phyloP scores from a whole-genome alignment of 371 early-diverging fungal species.

The Apophysomyces trapeziformis region DNA sequence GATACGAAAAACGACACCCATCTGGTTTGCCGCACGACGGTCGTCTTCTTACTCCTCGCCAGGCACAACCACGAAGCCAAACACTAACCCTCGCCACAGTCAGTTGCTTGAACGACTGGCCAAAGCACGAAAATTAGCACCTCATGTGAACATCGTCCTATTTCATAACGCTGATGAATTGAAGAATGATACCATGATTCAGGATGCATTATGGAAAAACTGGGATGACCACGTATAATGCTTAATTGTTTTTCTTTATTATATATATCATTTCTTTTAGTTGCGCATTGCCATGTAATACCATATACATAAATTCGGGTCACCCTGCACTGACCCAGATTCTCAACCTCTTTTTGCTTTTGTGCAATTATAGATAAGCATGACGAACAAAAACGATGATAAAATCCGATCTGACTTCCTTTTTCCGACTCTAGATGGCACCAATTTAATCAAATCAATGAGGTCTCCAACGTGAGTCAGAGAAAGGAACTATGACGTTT shows the following conservation, averaged over 20 bases:
- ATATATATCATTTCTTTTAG: background rate
- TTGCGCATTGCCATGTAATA: no score
- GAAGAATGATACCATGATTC: constrained; percentile 28
- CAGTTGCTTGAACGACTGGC: constrained; percentile 30
- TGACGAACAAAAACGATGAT: no score
- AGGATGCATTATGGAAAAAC: constrained; percentile 37
- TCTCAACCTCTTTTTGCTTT: no score
- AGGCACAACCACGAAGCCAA: background rate
- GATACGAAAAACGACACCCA: background rate
- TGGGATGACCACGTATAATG: constrained; percentile 29
- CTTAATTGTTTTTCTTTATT: background rate
- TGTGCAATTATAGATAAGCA: no score
- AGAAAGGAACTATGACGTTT: no score
- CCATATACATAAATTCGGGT: no score
- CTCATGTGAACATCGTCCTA: constrained; percentile 32
- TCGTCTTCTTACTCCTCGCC: background rate
- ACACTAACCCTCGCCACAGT: background rate
- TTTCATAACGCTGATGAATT: constrained; percentile 38
- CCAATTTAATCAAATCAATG: no score
- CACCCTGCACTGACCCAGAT: no score
- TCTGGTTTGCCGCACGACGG: background rate
- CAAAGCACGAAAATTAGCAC: constrained; percentile 29
- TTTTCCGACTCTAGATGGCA: no score
- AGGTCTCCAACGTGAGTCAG: no score
- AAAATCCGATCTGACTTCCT: no score